Evolutionary conservation across 2,329 filamentous ascomycete genomes (phyloP).

Genomic region (Nannizzia gypsea): DNA sequence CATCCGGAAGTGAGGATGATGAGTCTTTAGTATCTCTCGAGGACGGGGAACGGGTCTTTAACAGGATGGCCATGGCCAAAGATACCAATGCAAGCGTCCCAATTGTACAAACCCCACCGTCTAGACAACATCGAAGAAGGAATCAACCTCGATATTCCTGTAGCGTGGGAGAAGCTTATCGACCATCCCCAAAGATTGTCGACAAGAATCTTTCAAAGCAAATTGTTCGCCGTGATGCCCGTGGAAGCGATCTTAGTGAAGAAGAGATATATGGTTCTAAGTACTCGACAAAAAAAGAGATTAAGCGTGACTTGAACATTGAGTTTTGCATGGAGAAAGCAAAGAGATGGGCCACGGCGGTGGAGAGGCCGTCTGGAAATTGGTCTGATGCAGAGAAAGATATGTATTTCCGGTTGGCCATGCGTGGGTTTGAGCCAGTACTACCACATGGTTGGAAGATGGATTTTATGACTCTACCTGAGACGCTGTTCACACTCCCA

Average conservation of each 20-base stretch:
- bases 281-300: slow-evolving; percentile 10
- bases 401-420: slow-evolving; percentile 42
- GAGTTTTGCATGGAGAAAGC: slow-evolving; percentile 24
- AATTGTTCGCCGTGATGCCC: slow-evolving; percentile 11
- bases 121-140: neutral
- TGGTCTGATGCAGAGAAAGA: slow-evolving; percentile 43
- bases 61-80: neutral
- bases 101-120: neutral
- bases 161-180: neutral
- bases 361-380: slow-evolving; percentile 32
- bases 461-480: slow-evolving; percentile 44
- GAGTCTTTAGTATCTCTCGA: neutral
- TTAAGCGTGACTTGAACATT: slow-evolving; percentile 19
- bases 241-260: slow-evolving; percentile 13
- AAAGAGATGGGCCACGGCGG: slow-evolving; percentile 25
- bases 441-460: slow-evolving; percentile 41
- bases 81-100: neutral
- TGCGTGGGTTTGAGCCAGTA: slow-evolving; percentile 46
- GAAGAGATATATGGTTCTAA: slow-evolving; percentile 11
- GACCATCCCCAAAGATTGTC: slow-evolving; percentile 9
- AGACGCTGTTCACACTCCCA: slow-evolving; percentile 38
- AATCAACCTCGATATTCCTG: neutral
- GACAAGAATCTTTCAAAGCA: slow-evolving; percentile 9
- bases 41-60: neutral
- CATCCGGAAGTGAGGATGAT: neutral